Evolutionary conservation across 129 eudicot species (phyloP).

Genomic region (Arctium minus): DNA sequence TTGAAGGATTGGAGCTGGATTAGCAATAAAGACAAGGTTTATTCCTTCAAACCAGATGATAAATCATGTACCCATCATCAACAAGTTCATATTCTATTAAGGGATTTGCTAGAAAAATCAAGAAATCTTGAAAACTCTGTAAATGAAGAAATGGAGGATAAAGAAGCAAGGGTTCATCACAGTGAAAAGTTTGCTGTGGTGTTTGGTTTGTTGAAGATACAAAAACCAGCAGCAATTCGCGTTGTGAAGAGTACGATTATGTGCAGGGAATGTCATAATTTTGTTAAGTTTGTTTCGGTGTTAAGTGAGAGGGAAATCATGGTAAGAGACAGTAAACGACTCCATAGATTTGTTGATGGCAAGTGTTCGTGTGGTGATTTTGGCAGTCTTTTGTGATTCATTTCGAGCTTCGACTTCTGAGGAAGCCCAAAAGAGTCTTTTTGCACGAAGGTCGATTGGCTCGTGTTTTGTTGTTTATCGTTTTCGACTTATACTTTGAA

Average conservation of each 20-base stretch:
- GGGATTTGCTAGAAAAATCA: conserved; percentile 53
- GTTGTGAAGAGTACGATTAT: conserved; percentile 64
- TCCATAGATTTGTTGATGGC: conserved; percentile 67
- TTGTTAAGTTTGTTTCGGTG: conserved; percentile 51
- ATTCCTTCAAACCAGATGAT: conserved; percentile 49
- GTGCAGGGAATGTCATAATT: conserved; percentile 82
- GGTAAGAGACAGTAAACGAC: conserved; percentile 74
- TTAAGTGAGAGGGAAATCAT: conserved; percentile 55
- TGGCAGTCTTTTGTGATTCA: conserved; percentile 48
- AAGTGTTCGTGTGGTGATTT: conserved; percentile 87
- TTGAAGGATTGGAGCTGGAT: conserved; percentile 83
- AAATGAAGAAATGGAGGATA: conserved; percentile 35
- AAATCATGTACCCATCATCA: conserved; percentile 18
- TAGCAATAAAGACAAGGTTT: conserved; percentile 63
- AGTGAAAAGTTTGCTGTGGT: conserved; percentile 85
- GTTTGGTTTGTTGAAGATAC: conserved; percentile 64
- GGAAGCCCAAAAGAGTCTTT: background rate
- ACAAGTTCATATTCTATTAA: conserved; percentile 40
- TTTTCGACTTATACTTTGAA: background rate
- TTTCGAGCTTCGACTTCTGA: background rate
- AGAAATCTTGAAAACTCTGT: conserved; percentile 14
- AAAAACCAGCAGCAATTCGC: conserved; percentile 41
- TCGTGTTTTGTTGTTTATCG: background rate
- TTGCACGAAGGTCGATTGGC: background rate
- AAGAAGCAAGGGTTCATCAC: conserved; percentile 51